These are phyloP conservation scores for Ramularia collo-cygni DNA, from an alignment of 2,329 filamentous ascomycete species.

Conservation along the genomic window DNA sequence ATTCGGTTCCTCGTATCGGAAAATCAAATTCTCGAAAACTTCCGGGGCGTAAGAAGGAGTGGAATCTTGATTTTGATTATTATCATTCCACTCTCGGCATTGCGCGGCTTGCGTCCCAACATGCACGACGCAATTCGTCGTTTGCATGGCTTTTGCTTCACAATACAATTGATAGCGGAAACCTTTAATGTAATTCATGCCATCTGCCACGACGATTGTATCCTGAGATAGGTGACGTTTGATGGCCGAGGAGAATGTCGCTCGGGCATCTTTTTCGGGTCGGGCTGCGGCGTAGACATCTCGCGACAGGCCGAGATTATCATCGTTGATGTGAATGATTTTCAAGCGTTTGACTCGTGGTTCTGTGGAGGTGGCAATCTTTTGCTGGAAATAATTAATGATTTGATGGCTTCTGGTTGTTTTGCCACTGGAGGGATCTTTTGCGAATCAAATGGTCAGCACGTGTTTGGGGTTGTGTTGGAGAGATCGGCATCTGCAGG, in stretches of 20 bases:
- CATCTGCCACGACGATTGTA: slow-evolving; percentile 73
- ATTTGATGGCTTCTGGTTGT: slow-evolving; percentile 58
- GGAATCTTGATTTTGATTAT: slow-evolving; percentile 26
- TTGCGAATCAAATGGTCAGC: slow-evolving; percentile 22
- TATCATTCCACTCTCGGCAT: slow-evolving; percentile 57
- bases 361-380: slow-evolving; percentile 44
- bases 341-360: slow-evolving; percentile 49
- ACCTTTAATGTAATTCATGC: slow-evolving; percentile 82
- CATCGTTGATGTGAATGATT: slow-evolving; percentile 68
- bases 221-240: slow-evolving; percentile 66
- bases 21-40: slow-evolving; percentile 73
- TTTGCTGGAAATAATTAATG: slow-evolving; percentile 54
- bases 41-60: slow-evolving; percentile 49
- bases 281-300: slow-evolving; percentile 70
- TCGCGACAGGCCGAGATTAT: slow-evolving; percentile 61
- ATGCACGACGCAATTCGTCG: slow-evolving; percentile 66
- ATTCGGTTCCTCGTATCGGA: slow-evolving; percentile 80
- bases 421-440: slow-evolving; percentile 54
- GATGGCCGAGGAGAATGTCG: slow-evolving; percentile 67
- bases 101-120: slow-evolving; percentile 50
- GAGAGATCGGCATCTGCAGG: no score
- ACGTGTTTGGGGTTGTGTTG: no score
- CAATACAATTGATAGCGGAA: slow-evolving; percentile 83
- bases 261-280: slow-evolving; percentile 75
- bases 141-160: slow-evolving; percentile 73